Base-by-base conservation (phyloP, 179 eudicot species). In the Nepenthes alata region DNA sequence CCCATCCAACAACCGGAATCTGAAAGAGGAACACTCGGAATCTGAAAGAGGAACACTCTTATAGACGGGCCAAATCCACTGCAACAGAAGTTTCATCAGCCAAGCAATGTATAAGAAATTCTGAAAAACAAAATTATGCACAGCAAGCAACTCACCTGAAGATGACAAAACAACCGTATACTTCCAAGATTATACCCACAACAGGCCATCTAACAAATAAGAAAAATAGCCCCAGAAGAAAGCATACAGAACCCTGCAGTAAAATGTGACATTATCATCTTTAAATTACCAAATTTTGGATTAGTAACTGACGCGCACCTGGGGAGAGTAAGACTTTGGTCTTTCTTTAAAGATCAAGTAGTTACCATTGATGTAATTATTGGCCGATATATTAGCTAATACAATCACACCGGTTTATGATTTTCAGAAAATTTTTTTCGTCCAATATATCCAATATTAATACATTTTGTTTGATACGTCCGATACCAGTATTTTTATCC, bases 121-220 rank as follows among this genome's bases (percentile, higher is more conserved):
- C 7, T 2, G 15, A 10, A 53, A 39, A 57, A 47, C 57, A 55
- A 4, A 34, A 55, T 25, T 10, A 6, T 52, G n/a, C 14, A 16
- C 8, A 36, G 53, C 35, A 36, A 57, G 70, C 53, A 38, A 59
- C 81, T 66, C 44, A 81, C 86, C 86, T 78, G 53, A 81, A 81
- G 35, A 81, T 74, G 14, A 74, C 64, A 45, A 78, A 59, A 56
- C 75, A 73, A 35, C 83, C 83, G 61, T 73, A 76, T 51, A 76
- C 55, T 57, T 81, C 86, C 34, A 81, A 68, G 6, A 78, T 47
- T 57, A 81, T 81, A 45, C 86, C 86, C 60, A 81, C 70, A 62
- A 81, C 37, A 47, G 86, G 86, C 86, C 86, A 81, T n/a, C 83
- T 78, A 36, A 81, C 82, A 72, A 81, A 76, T 59, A 81, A 69